Evolutionary conservation across 768 basidiomycete genomes (phyloP).

Genomic region (Podaxis sp.): DNA sequence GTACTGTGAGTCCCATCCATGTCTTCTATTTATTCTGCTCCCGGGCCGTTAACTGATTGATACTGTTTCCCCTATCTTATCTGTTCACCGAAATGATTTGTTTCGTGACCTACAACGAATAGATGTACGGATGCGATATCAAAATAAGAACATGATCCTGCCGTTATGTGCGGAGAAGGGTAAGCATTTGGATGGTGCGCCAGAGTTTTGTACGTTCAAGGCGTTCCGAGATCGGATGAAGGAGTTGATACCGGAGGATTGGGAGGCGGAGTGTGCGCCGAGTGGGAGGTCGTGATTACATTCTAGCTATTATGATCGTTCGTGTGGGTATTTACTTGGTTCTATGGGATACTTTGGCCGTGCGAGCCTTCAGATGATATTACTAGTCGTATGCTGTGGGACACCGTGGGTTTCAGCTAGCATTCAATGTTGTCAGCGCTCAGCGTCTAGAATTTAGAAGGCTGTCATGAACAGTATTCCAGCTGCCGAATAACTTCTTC

Average conservation of each 20-base stretch:
- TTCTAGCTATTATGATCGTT: not conserved
- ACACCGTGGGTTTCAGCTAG: not conserved
- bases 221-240: constrained; percentile 63
- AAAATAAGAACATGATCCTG: constrained; percentile 62
- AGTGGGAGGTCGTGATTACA: constrained; percentile 20
- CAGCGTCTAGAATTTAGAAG: not conserved
- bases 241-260: constrained; percentile 66
- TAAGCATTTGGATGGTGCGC: constrained; percentile 65
- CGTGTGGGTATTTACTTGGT: not conserved
- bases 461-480: not conserved
- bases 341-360: not conserved
- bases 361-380: not conserved
- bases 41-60: not conserved
- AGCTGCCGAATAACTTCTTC: not conserved
- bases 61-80: not conserved
- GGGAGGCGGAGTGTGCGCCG: constrained; percentile 57
- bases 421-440: not conserved
- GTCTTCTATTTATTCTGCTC: not conserved
- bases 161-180: constrained; percentile 67
- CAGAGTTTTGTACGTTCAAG: constrained; percentile 71
- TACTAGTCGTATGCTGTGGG: not conserved
- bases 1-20: constrained; percentile 27
- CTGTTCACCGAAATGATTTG: not conserved
- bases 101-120: not conserved
- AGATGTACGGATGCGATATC: constrained; percentile 78